Evolutionary conservation across 2,329 filamentous ascomycete genomes (phyloP), one percentile per base, ranked within the genome.

Genomic region (Clonostachys chloroleuca): DNA sequence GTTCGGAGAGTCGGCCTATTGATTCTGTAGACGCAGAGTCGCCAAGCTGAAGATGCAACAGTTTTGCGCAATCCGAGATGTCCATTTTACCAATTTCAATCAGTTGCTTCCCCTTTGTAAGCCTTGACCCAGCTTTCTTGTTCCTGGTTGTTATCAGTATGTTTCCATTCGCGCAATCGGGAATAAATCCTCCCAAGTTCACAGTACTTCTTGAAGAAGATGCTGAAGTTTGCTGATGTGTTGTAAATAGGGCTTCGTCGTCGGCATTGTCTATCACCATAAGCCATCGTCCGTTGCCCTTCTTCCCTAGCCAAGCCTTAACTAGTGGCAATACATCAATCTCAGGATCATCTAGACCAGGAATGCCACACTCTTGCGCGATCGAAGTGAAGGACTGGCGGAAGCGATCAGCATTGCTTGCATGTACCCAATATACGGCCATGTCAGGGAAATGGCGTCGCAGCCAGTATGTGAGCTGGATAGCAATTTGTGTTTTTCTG

Each of bases 101-200:
- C 0, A 50, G 54, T 0, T 1, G 42, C 4, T 52, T 54, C 2
- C 61, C 57, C 6, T 48, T 52, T 1, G 49, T 49, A 5, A 69
- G 51, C 16, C 48, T 51, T 2, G 48, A 47, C 1, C 59, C 64
- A 0, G 53, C 55, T 14, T 66, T 52, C 45, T 62, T 63, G 18
- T 67, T 64, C 30, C 64, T 57, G 0, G 64, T 68, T 0, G 65
- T 69, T 6, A 65, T 40, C 0, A 70, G 56, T 12, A 65, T 39
- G 0, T 54, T 52, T 4, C 65, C 65, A 0, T 67, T 55, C 0
- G 49, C 3, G 9, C 57, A 64, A 3, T 64, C 52, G 0, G 65
- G 64, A 16, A 68, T 54, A 50, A 34, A 57, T 3, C 14, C 18
- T 5, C 24, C 24, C 20, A 14, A 9, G 1, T 14, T 16, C n/a